Conservation (phyloP, 192 early-diverging fungal species). For the Mortierella claussenii region DNA sequence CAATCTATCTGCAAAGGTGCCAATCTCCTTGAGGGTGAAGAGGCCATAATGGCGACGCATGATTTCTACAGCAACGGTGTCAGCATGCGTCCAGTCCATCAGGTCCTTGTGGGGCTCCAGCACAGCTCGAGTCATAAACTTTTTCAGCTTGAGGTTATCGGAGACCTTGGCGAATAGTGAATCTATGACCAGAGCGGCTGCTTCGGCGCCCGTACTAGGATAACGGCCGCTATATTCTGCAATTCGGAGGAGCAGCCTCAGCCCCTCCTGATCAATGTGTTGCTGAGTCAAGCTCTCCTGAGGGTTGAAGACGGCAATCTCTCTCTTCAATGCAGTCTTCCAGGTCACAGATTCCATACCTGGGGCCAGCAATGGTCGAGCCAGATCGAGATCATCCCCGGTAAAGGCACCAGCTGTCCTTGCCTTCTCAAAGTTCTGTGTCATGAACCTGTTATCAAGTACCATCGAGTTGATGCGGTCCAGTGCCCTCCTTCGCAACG, state of each 20-base stretch:
- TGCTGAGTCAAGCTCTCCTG: conserved; percentile 17
- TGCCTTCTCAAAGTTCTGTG: conserved; percentile 15
- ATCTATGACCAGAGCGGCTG: conserved; percentile 6
- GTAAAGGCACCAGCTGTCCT: conserved; percentile 11
- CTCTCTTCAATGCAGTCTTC: conserved; percentile 14
- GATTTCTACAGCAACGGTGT: conserved; percentile 4
- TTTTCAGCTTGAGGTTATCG: conserved; percentile 5
- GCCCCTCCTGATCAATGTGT: conserved; percentile 22
- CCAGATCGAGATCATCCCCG: conserved; percentile 13
- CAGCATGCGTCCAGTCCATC: conserved; percentile 37
- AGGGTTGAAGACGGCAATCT: conserved; percentile 25
- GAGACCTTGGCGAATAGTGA: conserved; percentile 5
- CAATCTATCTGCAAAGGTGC: conserved; percentile 20
- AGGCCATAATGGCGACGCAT: neutral
- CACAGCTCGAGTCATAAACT: conserved; percentile 8
- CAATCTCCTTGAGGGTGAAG: conserved; percentile 17
- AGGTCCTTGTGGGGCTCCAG: conserved; percentile 27
- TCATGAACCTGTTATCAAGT: neutral
- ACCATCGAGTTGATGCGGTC: conserved; percentile 10
- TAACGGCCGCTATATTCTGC: conserved; percentile 25
- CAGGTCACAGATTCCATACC: conserved; percentile 38
- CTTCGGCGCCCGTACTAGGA: neutral
- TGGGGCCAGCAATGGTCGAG: conserved; percentile 24
- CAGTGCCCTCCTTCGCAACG: conserved; percentile 22
- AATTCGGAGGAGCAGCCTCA: conserved; percentile 26